A percentile compares a stretch with the other conserved stretches of the same genome.
Conservation (phyloP, 1,284 basidiomycete species). For the Pseudomicrostroma phylloplanum region DNA sequence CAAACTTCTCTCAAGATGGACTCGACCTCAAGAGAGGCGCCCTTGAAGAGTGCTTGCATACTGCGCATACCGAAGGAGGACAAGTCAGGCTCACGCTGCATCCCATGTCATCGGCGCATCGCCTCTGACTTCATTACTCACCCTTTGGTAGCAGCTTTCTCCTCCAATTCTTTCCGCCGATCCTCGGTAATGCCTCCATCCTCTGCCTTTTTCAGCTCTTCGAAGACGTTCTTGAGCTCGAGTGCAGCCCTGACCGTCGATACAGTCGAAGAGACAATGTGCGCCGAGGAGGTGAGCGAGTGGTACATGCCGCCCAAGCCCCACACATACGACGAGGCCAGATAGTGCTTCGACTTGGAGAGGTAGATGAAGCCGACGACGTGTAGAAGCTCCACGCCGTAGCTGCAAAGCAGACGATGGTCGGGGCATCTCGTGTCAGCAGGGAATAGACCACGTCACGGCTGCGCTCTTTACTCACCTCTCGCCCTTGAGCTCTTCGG, state of each 20-base stretch:
- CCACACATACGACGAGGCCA: slow-evolving; percentile 33
- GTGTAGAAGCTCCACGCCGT: slow-evolving; percentile 84
- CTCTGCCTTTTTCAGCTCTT: slow-evolving; percentile 68
- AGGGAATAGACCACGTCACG: no score
- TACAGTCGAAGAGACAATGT: slow-evolving; percentile 46
- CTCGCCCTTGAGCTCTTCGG: slow-evolving; percentile 61
- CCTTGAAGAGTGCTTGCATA: slow-evolving; percentile 53
- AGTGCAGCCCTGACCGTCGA: slow-evolving; percentile 45
- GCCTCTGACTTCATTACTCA: slow-evolving; percentile 8
- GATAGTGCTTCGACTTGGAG: slow-evolving; percentile 50
- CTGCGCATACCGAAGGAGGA: background rate
- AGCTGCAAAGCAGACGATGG: slow-evolving; percentile 56
- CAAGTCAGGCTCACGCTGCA: background rate
- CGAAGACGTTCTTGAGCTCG: slow-evolving; percentile 80
- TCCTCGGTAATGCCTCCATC: slow-evolving; percentile 80
- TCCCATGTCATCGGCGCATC: background rate
- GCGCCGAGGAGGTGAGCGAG: slow-evolving; percentile 34
- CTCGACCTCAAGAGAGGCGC: slow-evolving; percentile 91
- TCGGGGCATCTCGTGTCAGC: no score
- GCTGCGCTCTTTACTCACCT: slow-evolving; percentile 13
- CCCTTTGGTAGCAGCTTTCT: slow-evolving; percentile 85
- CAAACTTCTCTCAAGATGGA: slow-evolving; percentile 87
- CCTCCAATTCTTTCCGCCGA: slow-evolving; percentile 81
- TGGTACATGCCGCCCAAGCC: slow-evolving; percentile 18
- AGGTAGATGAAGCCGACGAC: slow-evolving; percentile 84